Evolutionary conservation across 2,329 filamentous ascomycete genomes (phyloP), one percentile per base, ranked within the genome.

Genomic region (Bipolaris oryzae): DNA sequence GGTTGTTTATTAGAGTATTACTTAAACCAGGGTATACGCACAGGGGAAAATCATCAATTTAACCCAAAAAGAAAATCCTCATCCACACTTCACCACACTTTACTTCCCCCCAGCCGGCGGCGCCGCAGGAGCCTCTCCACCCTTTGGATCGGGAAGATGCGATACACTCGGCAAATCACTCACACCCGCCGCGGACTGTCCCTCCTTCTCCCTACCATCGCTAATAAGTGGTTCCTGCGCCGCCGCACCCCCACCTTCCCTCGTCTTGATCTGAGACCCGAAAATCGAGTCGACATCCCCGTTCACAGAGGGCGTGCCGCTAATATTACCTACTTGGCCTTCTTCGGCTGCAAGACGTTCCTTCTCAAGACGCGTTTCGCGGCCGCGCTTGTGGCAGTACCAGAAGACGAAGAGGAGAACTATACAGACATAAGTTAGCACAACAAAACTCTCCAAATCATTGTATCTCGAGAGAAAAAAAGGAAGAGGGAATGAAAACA

Each of bases 371-470:
- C 95, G 86, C 6, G 87, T 88, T 79, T 99, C 94, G 42, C 87
- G 87, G 37, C 95, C 95, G 51, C 95, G 90, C 80, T 98, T 98
- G 78, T 98, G 89, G 79, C 93, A 98, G 79, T 98, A 99, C 93
- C 94, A 99, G 68, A 98, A 88, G 42, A 96, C 91, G 73, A 96
- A 95, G 54, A 99, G 84, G 15, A 98, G 83, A 52, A 98, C 91
- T 76, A 49, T 1, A 34, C 5, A 7, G 7, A 21, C 56, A 54
- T n/a, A n/a, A n/a, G n/a, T n/a, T n/a, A n/a, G n/a, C n/a, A n/a
- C n/a, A n/a, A n/a, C n/a, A n/a, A n/a, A n/a, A n/a, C n/a, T n/a
- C n/a, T n/a, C n/a, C n/a, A n/a, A n/a, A n/a, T n/a, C n/a, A n/a
- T n/a, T n/a, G n/a, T n/a, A n/a, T n/a, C n/a, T n/a, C n/a, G n/a